phyloP scores from a whole-genome alignment of 2,329 filamentous ascomycete species.

The Phoma sp. region DNA sequence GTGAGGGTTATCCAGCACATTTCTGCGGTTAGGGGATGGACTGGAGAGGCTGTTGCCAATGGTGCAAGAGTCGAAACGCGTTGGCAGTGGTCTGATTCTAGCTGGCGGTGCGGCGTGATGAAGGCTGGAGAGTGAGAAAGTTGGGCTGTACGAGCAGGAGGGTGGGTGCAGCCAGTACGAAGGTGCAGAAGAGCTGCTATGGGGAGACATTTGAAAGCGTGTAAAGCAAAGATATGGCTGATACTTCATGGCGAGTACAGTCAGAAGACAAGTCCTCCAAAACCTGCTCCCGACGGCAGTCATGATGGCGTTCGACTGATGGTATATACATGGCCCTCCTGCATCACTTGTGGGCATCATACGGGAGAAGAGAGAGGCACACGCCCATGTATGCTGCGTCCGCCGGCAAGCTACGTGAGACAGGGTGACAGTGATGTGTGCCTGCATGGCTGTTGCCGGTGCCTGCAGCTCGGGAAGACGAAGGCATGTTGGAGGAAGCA shows the following conservation, averaged over 20 bases:
- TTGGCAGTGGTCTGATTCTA: constrained; percentile 26
- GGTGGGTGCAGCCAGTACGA: constrained; percentile 25
- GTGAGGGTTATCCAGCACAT: constrained; percentile 46
- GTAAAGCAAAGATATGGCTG: constrained; percentile 10
- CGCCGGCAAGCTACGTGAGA: constrained; percentile 26
- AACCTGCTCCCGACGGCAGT: constrained; percentile 9
- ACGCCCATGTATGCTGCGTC: constrained; percentile 6
- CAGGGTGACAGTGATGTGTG: constrained; percentile 28
- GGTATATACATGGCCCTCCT: constrained; percentile 25
- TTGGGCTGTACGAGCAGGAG: constrained; percentile 27
- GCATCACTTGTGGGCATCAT: constrained; percentile 30
- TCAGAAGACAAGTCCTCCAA: constrained; percentile 16
- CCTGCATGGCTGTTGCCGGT: constrained; percentile 38
- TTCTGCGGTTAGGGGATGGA: not conserved
- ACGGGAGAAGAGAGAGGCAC: constrained; percentile 1
- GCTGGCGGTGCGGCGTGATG: constrained; percentile 33
- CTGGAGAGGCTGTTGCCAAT: not conserved
- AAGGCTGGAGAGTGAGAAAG: constrained; percentile 26
- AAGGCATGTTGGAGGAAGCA: constrained; percentile 35
- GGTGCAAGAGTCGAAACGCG: constrained; percentile 22
- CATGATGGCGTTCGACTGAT: constrained; percentile 21
- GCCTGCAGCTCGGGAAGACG: constrained; percentile 34
- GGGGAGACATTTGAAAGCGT: constrained; percentile 29
- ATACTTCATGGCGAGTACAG: constrained; percentile 26
- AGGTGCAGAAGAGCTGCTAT: constrained; percentile 21